Evolutionary conservation across 805 yeast genomes (phyloP).

Genomic region (Dipodascus albidus): DNA sequence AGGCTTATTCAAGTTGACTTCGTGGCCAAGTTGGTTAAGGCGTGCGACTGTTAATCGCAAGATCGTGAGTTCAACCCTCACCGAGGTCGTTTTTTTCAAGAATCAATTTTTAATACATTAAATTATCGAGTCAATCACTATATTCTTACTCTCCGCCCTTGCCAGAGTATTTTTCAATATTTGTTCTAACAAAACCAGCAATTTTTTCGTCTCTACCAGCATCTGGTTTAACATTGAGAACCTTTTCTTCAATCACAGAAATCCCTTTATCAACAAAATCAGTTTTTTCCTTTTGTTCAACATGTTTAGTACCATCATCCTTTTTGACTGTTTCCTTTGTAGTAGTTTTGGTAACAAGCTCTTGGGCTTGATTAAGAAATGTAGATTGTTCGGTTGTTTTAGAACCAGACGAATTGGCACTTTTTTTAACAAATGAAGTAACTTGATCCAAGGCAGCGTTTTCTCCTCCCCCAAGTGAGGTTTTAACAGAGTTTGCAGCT

Average conservation of each 20-base stretch:
- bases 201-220: background rate
- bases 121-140: background rate
- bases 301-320: background rate
- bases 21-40: slow-evolving; percentile 37
- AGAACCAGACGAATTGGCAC: background rate
- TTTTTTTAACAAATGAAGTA: background rate
- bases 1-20: slow-evolving; percentile 19
- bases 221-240: background rate
- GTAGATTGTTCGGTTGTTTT: background rate
- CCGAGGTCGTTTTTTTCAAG: slow-evolving; percentile 26
- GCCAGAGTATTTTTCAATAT: background rate
- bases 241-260: background rate
- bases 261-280: background rate
- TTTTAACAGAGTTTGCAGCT: background rate
- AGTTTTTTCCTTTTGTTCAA: background rate
- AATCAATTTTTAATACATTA: background rate
- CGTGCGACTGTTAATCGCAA: slow-evolving; percentile 37
- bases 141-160: no score
- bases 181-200: background rate
- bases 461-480: background rate
- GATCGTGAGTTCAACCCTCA: slow-evolving; percentile 36
- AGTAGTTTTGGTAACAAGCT: background rate
- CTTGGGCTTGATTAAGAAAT: background rate
- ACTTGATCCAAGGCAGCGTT: background rate
- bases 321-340: background rate